phyloP scores from a whole-genome alignment of 306 rosid species.

The Albizia julibrissin region DNA sequence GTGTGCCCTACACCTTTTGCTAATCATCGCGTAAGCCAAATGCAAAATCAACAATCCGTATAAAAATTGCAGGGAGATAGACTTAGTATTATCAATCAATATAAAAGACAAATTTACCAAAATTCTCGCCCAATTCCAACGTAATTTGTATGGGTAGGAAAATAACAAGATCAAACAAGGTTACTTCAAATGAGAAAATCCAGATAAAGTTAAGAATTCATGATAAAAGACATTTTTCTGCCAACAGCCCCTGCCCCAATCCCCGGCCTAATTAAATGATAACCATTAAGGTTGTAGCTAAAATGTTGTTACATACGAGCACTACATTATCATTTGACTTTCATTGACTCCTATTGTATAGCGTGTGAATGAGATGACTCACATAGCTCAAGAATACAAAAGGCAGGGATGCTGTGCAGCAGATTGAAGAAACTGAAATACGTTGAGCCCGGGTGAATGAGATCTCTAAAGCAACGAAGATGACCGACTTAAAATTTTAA shows the following conservation, averaged over 20 bases:
- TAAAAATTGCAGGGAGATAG: slow-evolving; percentile 10
- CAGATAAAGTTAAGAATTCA: slow-evolving; percentile 15
- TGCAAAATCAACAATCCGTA: slow-evolving; percentile 3
- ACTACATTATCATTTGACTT: slow-evolving; percentile 8
- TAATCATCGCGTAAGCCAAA: slow-evolving; percentile 8
- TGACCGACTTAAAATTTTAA: slow-evolving; percentile 7
- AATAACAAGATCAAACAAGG: background rate
- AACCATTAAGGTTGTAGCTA: slow-evolving; percentile 20
- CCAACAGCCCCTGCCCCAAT: background rate
- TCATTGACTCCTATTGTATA: background rate
- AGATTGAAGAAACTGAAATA: slow-evolving; percentile 24
- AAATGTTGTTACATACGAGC: slow-evolving; percentile 11
- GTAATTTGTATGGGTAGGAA: background rate
- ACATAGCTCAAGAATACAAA: slow-evolving; percentile 34
- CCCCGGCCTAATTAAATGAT: slow-evolving; percentile 2
- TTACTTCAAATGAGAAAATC: background rate
- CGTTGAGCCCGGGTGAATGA: background rate
- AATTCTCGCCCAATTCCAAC: background rate
- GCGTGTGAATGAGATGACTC: slow-evolving; percentile 33
- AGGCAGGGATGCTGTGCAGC: slow-evolving; percentile 20
- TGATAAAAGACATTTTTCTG: background rate
- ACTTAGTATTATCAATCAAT: background rate
- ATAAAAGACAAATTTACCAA: background rate
- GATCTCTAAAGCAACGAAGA: background rate
- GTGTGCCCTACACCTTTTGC: background rate